These are phyloP conservation scores for Gnaphalium uliginosum DNA, from an alignment of 129 eudicot species.

Conservation along the genomic window DNA sequence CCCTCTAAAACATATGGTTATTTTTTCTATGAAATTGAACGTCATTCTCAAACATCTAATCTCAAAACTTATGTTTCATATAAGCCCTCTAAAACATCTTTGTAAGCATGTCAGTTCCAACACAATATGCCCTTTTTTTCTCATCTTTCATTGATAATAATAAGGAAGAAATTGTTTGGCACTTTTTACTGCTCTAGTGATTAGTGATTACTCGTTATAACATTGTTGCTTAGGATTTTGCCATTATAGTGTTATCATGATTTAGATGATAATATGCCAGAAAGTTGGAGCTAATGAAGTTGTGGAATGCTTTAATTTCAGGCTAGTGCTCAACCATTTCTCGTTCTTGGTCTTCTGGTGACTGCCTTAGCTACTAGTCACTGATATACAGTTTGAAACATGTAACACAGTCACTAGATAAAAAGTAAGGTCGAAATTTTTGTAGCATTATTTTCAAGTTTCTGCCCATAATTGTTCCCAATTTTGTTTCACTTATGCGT, in stretches of 20 bases:
- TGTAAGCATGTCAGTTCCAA: background rate
- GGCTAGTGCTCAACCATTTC: constrained; percentile 98
- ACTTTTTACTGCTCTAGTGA: background rate
- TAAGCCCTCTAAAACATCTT: background rate
- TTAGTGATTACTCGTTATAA: background rate
- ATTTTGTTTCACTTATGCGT: constrained; percentile 3
- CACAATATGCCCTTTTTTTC: background rate
- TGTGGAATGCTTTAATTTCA: constrained; percentile 39
- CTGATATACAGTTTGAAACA: constrained; percentile 29
- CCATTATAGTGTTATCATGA: background rate
- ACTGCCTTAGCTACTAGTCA: constrained; percentile 84
- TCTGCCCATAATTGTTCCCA: constrained; percentile 10
- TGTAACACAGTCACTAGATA: constrained; percentile 25
- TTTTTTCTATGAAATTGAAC: constrained; percentile 10
- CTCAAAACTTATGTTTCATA: background rate
- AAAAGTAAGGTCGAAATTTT: constrained; percentile 20
- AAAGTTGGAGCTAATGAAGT: constrained; percentile 5
- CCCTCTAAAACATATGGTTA: background rate
- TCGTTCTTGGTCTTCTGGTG: constrained; percentile 75
- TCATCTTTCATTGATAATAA: background rate
- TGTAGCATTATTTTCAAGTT: constrained; percentile 21
- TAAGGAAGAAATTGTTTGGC: background rate
- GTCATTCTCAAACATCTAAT: constrained; percentile 12
- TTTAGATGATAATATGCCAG: constrained; percentile 21
- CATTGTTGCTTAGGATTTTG: background rate